Base-by-base conservation (phyloP, 495 filamentous ascomycete genomes). In the Cudoniella acicularis region DNA sequence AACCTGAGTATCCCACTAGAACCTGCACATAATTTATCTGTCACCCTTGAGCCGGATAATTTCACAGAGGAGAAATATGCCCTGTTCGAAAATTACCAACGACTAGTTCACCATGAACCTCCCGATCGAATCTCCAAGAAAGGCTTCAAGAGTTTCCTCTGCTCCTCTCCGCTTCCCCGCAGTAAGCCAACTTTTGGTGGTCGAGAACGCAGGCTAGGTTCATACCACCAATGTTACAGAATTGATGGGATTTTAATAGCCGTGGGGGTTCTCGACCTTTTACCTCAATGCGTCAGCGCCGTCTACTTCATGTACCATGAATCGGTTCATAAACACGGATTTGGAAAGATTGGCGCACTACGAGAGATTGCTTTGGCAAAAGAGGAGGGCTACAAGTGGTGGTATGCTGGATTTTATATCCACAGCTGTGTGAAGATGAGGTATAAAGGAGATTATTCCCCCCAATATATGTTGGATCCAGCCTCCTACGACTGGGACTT, bases 241-340 rank as follows among this genome's bases (percentile, higher is more conserved):
- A 75, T 98, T 22, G 92, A 97, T 71, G 94, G 92, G 17, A 80
- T 85, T 53, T 80, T 98, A 30, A 84, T 98, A 36, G 94, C 94
- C 16, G 81, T 98, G 54, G 89, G 87, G 1, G 91, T 98, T 10
- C 74, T 98, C 27, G 94, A 98, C 69, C 73, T 98, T 9, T 78
- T 97, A 24, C 94, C 93, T 0, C 77, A 89, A 55, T 87, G 85
- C 57, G 90, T 98, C 26, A 97, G 92, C 73, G 90, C 89, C 18
- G 94, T 98, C 36, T 98, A 98, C 70, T 89, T 97, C 67, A 82
- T 96, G 74, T 94, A 98, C 68, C 88, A 96, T 68, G 84, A 88
- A 60, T 89, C 90, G 23, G 86, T 92, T 63, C 85, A 88, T 55
- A 75, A 79, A 20, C 92, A 85, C 79, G 83, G 84, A 56, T 87